These are phyloP conservation scores for Thermothielavioides terrestris DNA, from an alignment of 495 filamentous ascomycete species.

Conservation along the genomic window DNA sequence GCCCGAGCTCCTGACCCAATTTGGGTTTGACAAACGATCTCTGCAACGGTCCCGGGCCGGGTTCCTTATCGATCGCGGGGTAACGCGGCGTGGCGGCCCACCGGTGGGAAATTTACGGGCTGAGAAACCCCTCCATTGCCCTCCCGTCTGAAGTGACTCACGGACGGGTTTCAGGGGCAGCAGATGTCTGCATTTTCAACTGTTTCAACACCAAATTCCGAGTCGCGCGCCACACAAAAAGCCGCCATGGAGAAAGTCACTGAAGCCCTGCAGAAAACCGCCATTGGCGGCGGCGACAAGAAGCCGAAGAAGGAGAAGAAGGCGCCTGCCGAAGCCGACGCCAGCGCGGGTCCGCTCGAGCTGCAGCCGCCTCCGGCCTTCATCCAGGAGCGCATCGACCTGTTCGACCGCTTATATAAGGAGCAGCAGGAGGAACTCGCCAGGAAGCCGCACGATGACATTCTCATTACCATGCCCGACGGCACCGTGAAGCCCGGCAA, in stretches of 20 bases:
- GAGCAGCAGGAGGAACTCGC: slow-evolving; percentile 66
- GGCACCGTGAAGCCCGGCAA: slow-evolving; percentile 53
- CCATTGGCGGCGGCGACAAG: slow-evolving; percentile 27
- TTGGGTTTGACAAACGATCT: not conserved
- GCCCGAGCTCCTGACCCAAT: not conserved
- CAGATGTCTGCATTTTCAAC: slow-evolving; percentile 1
- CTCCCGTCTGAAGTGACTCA: slow-evolving; percentile 22
- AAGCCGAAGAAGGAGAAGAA: slow-evolving; percentile 34
- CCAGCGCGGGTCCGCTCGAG: slow-evolving; percentile 40
- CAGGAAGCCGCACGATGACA: slow-evolving; percentile 54
- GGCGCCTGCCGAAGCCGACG: slow-evolving; percentile 32
- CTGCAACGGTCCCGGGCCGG: not conserved
- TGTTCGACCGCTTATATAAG: slow-evolving; percentile 84
- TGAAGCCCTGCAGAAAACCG: slow-evolving; percentile 26
- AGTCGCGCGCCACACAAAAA: not conserved
- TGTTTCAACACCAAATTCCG: not conserved
- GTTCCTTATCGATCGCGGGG: slow-evolving; percentile 15
- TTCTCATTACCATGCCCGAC: slow-evolving; percentile 57
- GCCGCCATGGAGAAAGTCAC: slow-evolving; percentile 25
- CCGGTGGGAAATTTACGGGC: slow-evolving; percentile 16
- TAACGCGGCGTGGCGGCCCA: not conserved
- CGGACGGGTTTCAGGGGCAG: slow-evolving; percentile 16
- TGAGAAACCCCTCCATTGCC: slow-evolving; percentile 7
- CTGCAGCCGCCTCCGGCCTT: slow-evolving; percentile 65
- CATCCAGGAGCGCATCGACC: slow-evolving; percentile 67